These are phyloP conservation scores for Pterocarpus macrocarpus DNA, from an alignment of 306 rosid species.

Conservation along the genomic window DNA sequence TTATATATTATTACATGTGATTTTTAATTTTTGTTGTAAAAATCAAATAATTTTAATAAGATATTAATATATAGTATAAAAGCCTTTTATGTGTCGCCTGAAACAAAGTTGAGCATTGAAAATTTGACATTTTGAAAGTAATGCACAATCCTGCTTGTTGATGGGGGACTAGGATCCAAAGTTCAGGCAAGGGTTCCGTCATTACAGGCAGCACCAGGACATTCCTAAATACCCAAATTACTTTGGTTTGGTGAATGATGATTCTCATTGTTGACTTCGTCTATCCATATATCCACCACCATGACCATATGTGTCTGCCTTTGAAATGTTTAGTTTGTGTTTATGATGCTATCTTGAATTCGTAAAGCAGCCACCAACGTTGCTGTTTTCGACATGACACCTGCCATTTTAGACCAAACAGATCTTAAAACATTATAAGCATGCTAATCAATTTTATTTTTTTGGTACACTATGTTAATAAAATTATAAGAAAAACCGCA, in stretches of 20 bases:
- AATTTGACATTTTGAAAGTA: neutral
- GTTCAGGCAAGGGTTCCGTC: slow-evolving; percentile 39
- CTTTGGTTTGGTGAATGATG: slow-evolving; percentile 16
- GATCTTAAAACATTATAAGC: neutral
- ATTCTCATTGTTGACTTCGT: slow-evolving; percentile 34
- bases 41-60: too few relatives aligned
- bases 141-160: slow-evolving; percentile 25
- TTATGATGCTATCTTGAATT: neutral
- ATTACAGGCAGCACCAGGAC: slow-evolving; percentile 23
- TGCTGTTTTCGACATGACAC: neutral
- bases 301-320: neutral
- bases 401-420: neutral
- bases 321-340: neutral
- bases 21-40: too few relatives aligned
- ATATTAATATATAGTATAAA: neutral
- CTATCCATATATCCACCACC: slow-evolving; percentile 19
- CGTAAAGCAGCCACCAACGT: neutral
- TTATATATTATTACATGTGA: neutral
- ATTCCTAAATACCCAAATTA: slow-evolving; percentile 5
- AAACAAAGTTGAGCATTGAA: neutral
- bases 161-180: slow-evolving; percentile 38
- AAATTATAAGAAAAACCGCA: neutral
- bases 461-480: too few relatives aligned
- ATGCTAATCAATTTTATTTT: neutral
- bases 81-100: neutral